phyloP scores from a whole-genome alignment of 1,284 basidiomycete species.

The Moesziomyces parantarcticus region DNA sequence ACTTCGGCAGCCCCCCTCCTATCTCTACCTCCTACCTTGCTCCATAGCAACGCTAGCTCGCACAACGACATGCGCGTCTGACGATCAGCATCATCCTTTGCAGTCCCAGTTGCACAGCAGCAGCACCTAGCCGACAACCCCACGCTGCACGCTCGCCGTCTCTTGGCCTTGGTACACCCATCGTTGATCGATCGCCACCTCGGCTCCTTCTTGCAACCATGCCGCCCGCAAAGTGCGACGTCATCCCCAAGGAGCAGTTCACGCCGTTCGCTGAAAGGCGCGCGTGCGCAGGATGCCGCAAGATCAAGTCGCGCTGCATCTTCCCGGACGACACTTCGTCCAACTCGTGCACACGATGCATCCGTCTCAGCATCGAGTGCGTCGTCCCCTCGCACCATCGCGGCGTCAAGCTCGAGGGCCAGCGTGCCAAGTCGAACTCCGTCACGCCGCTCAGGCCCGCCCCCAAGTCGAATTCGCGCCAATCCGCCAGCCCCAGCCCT shows the following conservation, averaged over 20 bases:
- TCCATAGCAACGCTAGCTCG: too few species aligned
- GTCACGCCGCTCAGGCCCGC: conserved; percentile 18
- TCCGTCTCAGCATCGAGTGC: conserved; percentile 44
- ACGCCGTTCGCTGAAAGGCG: conserved; percentile 46
- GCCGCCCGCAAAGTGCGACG: conserved; percentile 55
- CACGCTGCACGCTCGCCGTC: too few species aligned
- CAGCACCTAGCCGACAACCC: too few species aligned
- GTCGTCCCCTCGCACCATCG: conserved; percentile 43
- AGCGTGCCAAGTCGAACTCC: conserved; percentile 12
- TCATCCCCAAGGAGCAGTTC: conserved; percentile 46
- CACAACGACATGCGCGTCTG: too few species aligned
- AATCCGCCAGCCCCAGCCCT: conserved; percentile 31
- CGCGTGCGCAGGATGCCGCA: conserved; percentile 47
- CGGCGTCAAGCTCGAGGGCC: conserved; percentile 43
- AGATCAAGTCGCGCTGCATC: conserved; percentile 54
- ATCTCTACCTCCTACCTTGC: too few species aligned
- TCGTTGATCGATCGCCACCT: too few species aligned
- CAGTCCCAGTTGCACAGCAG: too few species aligned
- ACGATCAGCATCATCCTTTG: too few species aligned
- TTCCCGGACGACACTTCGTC: conserved; percentile 30
- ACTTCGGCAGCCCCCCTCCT: too few species aligned
- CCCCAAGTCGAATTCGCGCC: conserved; percentile 22
- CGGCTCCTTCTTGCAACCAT: conserved; percentile 10
- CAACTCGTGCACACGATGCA: conserved; percentile 40
- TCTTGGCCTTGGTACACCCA: too few species aligned